Evolutionary conservation across 495 filamentous ascomycete genomes (phyloP).

Genomic region (Tricharina praecox): DNA sequence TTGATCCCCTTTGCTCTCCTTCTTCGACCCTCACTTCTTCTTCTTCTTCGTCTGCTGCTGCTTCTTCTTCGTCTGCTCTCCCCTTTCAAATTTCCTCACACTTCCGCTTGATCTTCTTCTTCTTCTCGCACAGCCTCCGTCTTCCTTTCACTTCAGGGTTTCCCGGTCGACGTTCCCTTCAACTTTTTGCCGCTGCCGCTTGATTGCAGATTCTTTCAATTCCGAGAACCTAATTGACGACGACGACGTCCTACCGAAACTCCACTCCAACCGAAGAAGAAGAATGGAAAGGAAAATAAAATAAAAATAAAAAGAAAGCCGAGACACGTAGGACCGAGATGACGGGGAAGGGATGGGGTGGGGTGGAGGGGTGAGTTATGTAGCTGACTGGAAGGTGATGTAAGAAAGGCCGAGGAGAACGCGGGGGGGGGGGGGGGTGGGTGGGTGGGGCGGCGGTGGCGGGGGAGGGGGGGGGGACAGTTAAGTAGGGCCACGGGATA

Average conservation of each 20-base stretch:
- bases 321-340: constrained; percentile 3
- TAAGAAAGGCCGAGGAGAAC: constrained; percentile 5
- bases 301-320: constrained; percentile 10
- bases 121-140: neutral
- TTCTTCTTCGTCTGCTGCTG: no score
- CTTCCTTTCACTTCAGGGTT: neutral
- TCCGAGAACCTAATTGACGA: no score
- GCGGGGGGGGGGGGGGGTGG: neutral
- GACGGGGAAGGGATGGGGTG: constrained; percentile 4
- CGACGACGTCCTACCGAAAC: constrained; percentile 9
- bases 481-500: constrained; percentile 5
- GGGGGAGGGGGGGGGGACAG: neutral
- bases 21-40: constrained; percentile 3
- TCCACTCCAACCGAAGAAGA: constrained; percentile 10
- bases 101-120: no score
- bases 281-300: constrained; percentile 8
- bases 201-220: no score
- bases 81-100: no score
- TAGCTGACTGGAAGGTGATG: no score
- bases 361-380: neutral
- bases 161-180: neutral
- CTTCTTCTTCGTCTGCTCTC: no score
- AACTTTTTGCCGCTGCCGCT: constrained; percentile 4
- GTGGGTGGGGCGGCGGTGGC: neutral
- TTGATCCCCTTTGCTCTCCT: no score